Percentiles rank a stretch among this genome's conserved stretches.
phyloP scores from a whole-genome alignment of 192 early-diverging fungal genomes.

The Backusella australiensis region DNA sequence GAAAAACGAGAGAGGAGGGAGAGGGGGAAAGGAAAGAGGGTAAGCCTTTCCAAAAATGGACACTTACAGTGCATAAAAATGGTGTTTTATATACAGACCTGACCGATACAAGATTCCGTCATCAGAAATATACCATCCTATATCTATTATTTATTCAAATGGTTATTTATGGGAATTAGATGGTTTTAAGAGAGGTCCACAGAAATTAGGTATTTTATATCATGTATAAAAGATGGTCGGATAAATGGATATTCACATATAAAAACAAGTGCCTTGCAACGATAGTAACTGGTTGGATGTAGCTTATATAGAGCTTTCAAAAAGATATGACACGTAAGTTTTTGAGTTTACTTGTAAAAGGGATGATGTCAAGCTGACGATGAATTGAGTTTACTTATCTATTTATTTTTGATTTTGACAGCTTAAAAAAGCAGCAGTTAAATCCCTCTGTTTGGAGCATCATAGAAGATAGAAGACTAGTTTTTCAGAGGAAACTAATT shows the following conservation, averaged over 20 bases:
- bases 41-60: background rate
- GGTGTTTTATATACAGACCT: background rate
- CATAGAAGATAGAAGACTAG: slow-evolving; percentile 30
- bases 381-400: background rate
- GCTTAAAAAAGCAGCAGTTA: slow-evolving; percentile 18
- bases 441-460: slow-evolving; percentile 24
- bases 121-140: slow-evolving; percentile 58
- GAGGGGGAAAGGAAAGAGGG: background rate
- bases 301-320: slow-evolving; percentile 29
- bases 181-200: slow-evolving; percentile 54
- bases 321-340: slow-evolving; percentile 27
- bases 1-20: background rate
- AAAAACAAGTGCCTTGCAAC: slow-evolving; percentile 36
- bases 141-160: slow-evolving; percentile 56
- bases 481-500: slow-evolving; percentile 16
- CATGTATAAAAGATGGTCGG: background rate
- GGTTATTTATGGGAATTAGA: slow-evolving; percentile 68
- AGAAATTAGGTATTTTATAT: slow-evolving; percentile 38
- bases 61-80: slow-evolving; percentile 7
- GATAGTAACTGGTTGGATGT: slow-evolving; percentile 56
- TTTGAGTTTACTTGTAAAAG: background rate
- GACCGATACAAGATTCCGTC: slow-evolving; percentile 22
- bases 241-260: background rate
- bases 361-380: background rate
- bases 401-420: slow-evolving; percentile 8